Evolutionary conservation across 75 land plant species (phyloP).

Genomic region (Picea glauca): DNA sequence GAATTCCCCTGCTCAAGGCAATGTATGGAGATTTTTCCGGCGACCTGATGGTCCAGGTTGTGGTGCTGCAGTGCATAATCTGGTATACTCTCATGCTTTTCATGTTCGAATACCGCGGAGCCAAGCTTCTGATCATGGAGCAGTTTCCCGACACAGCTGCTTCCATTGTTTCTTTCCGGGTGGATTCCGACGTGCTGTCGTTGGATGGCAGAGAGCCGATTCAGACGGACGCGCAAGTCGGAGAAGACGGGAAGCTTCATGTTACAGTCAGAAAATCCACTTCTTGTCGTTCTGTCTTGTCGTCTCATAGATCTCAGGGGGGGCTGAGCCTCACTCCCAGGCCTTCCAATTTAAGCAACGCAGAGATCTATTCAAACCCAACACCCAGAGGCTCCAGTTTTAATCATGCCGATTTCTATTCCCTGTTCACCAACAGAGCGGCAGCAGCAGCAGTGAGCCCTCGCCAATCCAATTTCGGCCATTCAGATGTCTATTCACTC

Average conservation of each 20-base stretch:
- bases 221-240: slow-evolving; percentile 80
- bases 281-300: slow-evolving; percentile 45
- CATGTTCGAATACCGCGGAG: slow-evolving; percentile 89
- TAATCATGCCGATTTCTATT: slow-evolving; percentile 34
- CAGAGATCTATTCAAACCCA: slow-evolving; percentile 20
- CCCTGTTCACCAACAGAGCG: slow-evolving; percentile 19
- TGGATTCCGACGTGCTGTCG: slow-evolving; percentile 86
- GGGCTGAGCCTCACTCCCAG: slow-evolving; percentile 56
- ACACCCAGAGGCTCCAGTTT: slow-evolving; percentile 53
- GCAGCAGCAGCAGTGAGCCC: slow-evolving; percentile 49
- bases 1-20: slow-evolving; percentile 83
- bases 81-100: slow-evolving; percentile 96
- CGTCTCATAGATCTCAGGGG: slow-evolving; percentile 37
- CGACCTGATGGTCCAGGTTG: slow-evolving; percentile 78
- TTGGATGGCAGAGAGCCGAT: slow-evolving; percentile 75
- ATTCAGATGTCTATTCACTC: slow-evolving; percentile 86
- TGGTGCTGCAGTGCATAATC: slow-evolving; percentile 86
- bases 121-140: slow-evolving; percentile 68
- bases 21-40: slow-evolving; percentile 83
- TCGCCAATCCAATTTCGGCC: slow-evolving; percentile 77
- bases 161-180: slow-evolving; percentile 76
- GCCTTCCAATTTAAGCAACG: slow-evolving; percentile 55
- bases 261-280: slow-evolving; percentile 86
- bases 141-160: slow-evolving; percentile 93
- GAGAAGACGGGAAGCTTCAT: slow-evolving; percentile 91